Evolutionary conservation across 2,329 filamentous ascomycete species (phyloP).

Genomic region (Fusarium poae): DNA sequence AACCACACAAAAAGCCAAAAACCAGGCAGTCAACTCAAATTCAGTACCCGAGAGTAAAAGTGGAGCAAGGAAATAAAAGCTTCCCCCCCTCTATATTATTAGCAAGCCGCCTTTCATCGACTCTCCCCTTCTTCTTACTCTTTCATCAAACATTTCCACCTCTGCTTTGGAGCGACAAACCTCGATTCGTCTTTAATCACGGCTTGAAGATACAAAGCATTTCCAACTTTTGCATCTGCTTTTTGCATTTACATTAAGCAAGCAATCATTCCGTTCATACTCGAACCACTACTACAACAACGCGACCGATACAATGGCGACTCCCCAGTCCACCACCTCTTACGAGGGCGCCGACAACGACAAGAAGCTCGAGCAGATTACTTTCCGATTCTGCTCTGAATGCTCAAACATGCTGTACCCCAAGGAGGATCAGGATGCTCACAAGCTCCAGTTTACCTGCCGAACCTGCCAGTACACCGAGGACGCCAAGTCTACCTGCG

Average conservation of each 20-base stretch:
- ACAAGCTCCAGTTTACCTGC: constrained; percentile 93
- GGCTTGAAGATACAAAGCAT: constrained; percentile 31
- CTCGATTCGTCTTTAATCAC: constrained; percentile 5
- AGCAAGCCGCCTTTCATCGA: constrained; percentile 27
- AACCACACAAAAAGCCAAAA: constrained; percentile 21
- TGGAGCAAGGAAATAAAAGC: constrained; percentile 25
- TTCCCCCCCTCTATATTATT: constrained; percentile 26
- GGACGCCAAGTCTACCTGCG: constrained; percentile 86
- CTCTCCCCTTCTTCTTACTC: constrained; percentile 16
- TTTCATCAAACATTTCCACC: constrained; percentile 26
- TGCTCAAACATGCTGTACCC: constrained; percentile 99
- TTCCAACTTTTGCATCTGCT: constrained; percentile 23
- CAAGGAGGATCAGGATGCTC: constrained; percentile 88
- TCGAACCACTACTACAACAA: constrained; percentile 15
- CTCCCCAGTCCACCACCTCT: constrained; percentile 65
- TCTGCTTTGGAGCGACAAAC: constrained; percentile 23
- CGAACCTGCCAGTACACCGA: constrained; percentile 95
- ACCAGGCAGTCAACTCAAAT: constrained; percentile 23
- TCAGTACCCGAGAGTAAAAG: constrained; percentile 31
- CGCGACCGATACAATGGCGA: constrained; percentile 63
- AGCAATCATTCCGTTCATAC: constrained; percentile 19
- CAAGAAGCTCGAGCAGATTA: constrained; percentile 81
- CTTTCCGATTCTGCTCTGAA: constrained; percentile 98
- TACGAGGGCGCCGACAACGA: constrained; percentile 57
- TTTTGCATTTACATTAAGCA: constrained; percentile 16